Conservation (phyloP, 208 protist genomes). For the Polymyxa betae region DNA sequence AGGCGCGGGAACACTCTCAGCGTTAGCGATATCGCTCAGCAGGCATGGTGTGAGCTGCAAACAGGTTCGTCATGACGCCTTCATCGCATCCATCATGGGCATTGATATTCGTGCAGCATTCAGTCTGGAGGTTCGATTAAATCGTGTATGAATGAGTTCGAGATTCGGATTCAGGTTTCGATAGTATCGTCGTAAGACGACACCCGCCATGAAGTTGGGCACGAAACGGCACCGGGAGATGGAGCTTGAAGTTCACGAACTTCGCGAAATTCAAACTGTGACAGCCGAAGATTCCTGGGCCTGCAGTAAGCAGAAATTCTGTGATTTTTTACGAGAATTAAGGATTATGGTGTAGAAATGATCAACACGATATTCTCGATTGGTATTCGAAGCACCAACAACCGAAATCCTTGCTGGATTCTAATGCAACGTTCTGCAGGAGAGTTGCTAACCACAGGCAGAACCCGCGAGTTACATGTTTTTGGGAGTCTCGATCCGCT, state of each 20-base stretch:
- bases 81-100: neutral
- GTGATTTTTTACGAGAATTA: neutral
- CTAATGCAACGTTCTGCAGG: neutral
- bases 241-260: conserved; percentile 18
- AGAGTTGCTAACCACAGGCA: neutral
- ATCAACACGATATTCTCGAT: neutral
- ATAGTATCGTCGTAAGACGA: neutral
- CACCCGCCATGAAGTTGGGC: neutral
- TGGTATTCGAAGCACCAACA: neutral
- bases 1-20: neutral
- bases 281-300: neutral
- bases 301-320: neutral
- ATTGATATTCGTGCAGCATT: neutral
- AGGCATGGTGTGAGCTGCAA: conserved; percentile 46
- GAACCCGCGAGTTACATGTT: conserved; percentile 3
- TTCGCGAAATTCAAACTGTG: neutral
- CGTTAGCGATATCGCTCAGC: neutral
- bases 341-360: neutral
- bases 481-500: neutral
- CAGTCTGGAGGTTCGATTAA: conserved; percentile 13
- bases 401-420: neutral
- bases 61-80: neutral
- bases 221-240: neutral
- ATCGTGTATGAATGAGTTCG: neutral
- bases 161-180: neutral